These are phyloP conservation scores for Posidonia australis DNA, from an alignment of 106 monocot species.

Conservation along the genomic window DNA sequence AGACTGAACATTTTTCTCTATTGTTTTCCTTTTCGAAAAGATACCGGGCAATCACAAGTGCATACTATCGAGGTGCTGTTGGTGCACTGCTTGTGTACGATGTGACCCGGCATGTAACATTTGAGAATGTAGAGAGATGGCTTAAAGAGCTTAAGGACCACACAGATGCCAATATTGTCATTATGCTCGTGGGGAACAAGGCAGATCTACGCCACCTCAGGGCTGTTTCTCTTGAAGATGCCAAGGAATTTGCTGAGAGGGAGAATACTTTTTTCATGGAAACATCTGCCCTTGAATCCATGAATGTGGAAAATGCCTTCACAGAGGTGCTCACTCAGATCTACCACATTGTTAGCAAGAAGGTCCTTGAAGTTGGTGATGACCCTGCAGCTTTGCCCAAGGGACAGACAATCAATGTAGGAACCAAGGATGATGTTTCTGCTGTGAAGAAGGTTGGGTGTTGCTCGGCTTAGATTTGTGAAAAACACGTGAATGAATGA, in stretches of 20 bases:
- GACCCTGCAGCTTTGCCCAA: constrained; percentile 14
- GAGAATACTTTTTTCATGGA: constrained; percentile 39
- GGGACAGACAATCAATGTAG: constrained; percentile 14
- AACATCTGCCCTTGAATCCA: constrained; percentile 33
- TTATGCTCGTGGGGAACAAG: constrained; percentile 44
- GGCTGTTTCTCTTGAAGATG: constrained; percentile 23
- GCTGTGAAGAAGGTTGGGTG: constrained; percentile 14
- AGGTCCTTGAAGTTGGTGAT: constrained; percentile 23
- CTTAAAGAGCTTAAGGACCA: constrained; percentile 35
- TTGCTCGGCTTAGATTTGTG: no score
- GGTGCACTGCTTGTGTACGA: constrained; percentile 41
- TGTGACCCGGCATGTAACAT: constrained; percentile 30
- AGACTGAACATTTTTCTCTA: not conserved
- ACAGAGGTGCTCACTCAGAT: constrained; percentile 32
- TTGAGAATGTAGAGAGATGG: constrained; percentile 40
- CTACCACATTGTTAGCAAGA: constrained; percentile 24
- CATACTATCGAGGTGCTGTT: constrained; percentile 37
- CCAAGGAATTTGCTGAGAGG: constrained; percentile 27
- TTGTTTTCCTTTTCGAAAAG: constrained; percentile 10
- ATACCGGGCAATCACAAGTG: constrained; percentile 39
- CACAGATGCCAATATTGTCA: constrained; percentile 29
- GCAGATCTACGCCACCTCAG: constrained; percentile 33
- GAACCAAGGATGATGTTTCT: constrained; percentile 12
- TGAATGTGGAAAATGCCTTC: constrained; percentile 36
- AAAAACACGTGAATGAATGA: no score